Evolutionary conservation across 1,284 basidiomycete genomes (phyloP), one percentile per base, ranked within the genome.

Genomic region (Apiotrichum laibachii): DNA sequence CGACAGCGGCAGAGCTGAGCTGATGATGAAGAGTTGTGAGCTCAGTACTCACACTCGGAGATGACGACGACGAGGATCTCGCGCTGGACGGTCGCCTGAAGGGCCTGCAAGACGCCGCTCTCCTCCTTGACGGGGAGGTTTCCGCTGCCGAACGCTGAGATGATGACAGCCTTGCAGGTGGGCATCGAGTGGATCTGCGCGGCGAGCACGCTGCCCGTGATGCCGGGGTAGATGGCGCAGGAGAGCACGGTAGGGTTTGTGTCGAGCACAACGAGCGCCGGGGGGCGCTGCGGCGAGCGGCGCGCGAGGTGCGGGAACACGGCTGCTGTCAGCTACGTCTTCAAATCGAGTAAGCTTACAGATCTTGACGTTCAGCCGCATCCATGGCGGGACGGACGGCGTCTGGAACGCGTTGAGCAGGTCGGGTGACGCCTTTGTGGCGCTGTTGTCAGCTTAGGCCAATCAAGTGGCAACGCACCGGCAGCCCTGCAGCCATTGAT

Each of bases 31-130:
- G n/a, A n/a, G n/a, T n/a, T n/a, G n/a, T n/a, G n/a, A n/a, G n/a
- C n/a, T n/a, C n/a, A n/a, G n/a, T 3, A 70, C 68, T 61, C 48
- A 74, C 75, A 77, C 48, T 71, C 70, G 19, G 69, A 72, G 35
- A 77, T 72, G 34, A 77, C 75, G 5, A 75, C 75, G n/a, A 77
- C 71, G 22, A 77, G 57, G 7, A 77, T 70, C 64, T 77, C 73
- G 49, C 65, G 68, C 45, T 63, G 63, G 15, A 77, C 75, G 7
- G 72, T 64, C 44, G 60, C 61, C 57, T 70, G 65, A 35, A 77
- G 57, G 1, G 72, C 68, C 19, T 61, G 66, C 35, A 75, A 54
- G 18, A 75, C 64, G 26, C 72, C 73, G 12, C 61, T 71, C 51
- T 67, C 61, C 53, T 66, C 65, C 53, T 67, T 69, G 21, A 73